phyloP scores from a whole-genome alignment of 2,329 filamentous ascomycete species.

The Colletotrichum echinochloae region DNA sequence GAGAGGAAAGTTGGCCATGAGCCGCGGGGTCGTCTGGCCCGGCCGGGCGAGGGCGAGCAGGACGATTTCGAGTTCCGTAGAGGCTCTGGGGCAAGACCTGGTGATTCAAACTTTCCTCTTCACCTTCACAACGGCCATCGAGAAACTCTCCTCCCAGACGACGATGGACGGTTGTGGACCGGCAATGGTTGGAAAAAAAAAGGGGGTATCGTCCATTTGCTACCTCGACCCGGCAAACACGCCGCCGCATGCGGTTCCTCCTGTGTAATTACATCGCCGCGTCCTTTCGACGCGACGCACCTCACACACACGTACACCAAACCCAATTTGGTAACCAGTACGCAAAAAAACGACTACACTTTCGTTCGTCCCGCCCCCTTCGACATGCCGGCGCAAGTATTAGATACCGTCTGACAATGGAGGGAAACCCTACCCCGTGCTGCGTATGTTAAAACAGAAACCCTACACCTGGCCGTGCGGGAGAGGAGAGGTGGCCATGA shows the following conservation, averaged over 20 bases:
- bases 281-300: conserved; percentile 5
- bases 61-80: conserved; percentile 56
- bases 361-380: not conserved
- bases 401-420: not conserved
- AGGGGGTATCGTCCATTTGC: conserved; percentile 43
- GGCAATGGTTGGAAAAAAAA: conserved; percentile 36
- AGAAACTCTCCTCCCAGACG: not conserved
- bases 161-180: not conserved
- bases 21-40: conserved; percentile 45
- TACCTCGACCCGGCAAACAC: conserved; percentile 36
- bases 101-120: no score
- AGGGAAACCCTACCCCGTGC: conserved; percentile 20
- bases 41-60: conserved; percentile 49
- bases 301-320: not conserved
- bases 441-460: conserved; percentile 37
- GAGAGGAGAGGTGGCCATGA: conserved; percentile 37
- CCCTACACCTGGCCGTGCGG: conserved; percentile 31
- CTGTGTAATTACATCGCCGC: conserved; percentile 34
- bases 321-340: conserved; percentile 32
- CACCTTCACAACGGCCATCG: not conserved
- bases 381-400: conserved; percentile 1
- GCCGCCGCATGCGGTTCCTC: conserved; percentile 12
- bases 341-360: conserved; percentile 38
- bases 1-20: conserved; percentile 55
- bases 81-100: conserved; percentile 50